Evolutionary conservation across 2,329 filamentous ascomycete species (phyloP), one percentile per base, ranked within the genome.

Genomic region (Lasiodiplodia hormozganensis): DNA sequence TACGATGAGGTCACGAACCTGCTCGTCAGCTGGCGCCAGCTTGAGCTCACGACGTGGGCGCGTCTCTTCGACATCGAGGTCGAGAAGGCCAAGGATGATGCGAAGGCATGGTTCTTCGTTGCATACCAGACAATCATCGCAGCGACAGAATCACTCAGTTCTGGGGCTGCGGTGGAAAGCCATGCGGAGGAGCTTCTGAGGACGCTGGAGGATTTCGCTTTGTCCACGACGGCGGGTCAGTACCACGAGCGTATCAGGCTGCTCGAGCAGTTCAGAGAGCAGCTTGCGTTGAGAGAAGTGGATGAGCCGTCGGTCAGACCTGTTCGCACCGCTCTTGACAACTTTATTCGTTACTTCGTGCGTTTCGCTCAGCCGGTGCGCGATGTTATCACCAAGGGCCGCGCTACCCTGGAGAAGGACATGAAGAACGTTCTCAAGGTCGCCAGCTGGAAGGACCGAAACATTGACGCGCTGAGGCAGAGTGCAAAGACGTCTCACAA

Each of bases 381-480:
- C 14, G 90, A 93, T 70, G 81, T 85, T 1, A 85, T 97, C 43
- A 82, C 82, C 23, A 88, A 87, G 54, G 92, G 90, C n/a, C 88
- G 93, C 67, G 82, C 85, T 7, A 85, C 86, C 0, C 85, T 98
- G n/a, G 95, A 98, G 78, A 97, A 94, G 80, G 89, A 93, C 68
- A 93, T 98, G 86, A 95, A 92, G 77, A 92, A 98, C 73, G 90
- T 97, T n/a, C 87, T 99, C 18, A 88, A 97, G 65, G 84, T 99
- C 73, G 94, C 94, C 8, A 97, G 94, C 79, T 99, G 96, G 96
- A 97, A 97, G 78, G 96, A 99, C 73, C 97, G 93, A 25, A 99
- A 98, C 75, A 96, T 99, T 70, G 90, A 91, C 58, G 92, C 93
- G 0, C 83, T 99, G 18, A 88, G 90, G 72, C 94, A 97, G 76